Evolutionary conservation across 805 yeast genomes (phyloP).

Genomic region (Millerago galiae): DNA sequence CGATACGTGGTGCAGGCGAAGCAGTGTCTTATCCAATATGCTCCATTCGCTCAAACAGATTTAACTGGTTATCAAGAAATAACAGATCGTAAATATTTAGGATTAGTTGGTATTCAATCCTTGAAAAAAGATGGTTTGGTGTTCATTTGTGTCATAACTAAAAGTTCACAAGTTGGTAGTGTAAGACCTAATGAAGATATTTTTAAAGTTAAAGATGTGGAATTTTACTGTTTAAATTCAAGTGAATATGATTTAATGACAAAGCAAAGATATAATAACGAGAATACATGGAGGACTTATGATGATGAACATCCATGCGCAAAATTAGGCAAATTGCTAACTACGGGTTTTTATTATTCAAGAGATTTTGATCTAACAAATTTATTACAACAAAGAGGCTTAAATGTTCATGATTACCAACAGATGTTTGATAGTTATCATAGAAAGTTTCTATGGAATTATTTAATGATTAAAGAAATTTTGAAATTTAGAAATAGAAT

Average conservation of each 20-base stretch:
- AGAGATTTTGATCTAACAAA: conserved; percentile 87
- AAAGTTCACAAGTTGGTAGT: conserved; percentile 49
- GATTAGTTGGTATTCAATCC: conserved; percentile 56
- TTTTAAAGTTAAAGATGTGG: conserved; percentile 49
- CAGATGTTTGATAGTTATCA: conserved; percentile 48
- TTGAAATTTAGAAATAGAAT: conserved; percentile 64
- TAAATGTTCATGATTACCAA: conserved; percentile 29
- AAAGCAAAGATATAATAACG: conserved; percentile 16
- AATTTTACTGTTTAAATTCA: conserved; percentile 57
- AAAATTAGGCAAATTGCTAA: conserved; percentile 62
- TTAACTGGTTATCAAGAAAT: conserved; percentile 36
- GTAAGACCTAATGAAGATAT: conserved; percentile 51
- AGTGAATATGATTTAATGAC: conserved; percentile 42
- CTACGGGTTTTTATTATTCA: conserved; percentile 86
- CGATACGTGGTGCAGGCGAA: conserved; percentile 30
- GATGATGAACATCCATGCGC: conserved; percentile 71
- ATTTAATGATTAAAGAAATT: conserved; percentile 74
- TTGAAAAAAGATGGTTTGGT: conserved; percentile 40
- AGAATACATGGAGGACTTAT: conserved; percentile 25
- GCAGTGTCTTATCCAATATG: conserved; percentile 44
- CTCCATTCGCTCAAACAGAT: conserved; percentile 35
- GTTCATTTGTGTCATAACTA: conserved; percentile 54
- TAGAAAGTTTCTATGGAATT: conserved; percentile 86
- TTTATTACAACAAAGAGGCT: conserved; percentile 65
- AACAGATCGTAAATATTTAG: conserved; percentile 33